Evolutionary conservation across 345 rosid species (phyloP), one percentile per base, ranked within the genome.

Genomic region (Cardamine occulta): DNA sequence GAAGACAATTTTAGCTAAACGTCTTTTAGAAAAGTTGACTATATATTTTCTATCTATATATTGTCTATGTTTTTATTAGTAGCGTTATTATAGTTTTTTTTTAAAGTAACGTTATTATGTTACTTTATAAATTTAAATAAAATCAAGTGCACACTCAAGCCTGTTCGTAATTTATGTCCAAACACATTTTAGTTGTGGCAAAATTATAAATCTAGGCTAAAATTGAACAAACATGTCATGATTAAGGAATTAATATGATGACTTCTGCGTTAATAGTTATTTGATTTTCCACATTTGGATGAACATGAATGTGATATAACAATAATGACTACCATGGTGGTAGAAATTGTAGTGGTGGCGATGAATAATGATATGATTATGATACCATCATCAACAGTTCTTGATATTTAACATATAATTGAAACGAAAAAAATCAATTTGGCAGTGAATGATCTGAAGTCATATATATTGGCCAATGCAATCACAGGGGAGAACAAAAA

Each of bases 321-420:
- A 64, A 73, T 55, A 39, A 55, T 66, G 21, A 45, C 12, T 6
- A 54, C 39, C 28, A 31, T 23, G 11, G 40, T 45, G 66, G 51
- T 65, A 29, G 57, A 44, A 40, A 55, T 21, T 64, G 51, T 32
- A 24, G 66, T 45, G 59, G 39, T 54, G 26, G 13, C 7, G 14
- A 42, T 63, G 8, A 54, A 54, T 29, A 21, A 55, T 54, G 17
- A 28, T 28, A 54, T 63, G 56, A 64, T 54, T 40, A 44, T 32
- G 48, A 55, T 64, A 35, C 64, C 71, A 74, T 32, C 70, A 74
- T 45, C 56, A 64, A 54, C 54, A 73, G 55, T 73, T 60, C 51
- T 15, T 26, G 13, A 52, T 29, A 49, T 37, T 34, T 49, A 49
- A 7, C 29, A 62, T 51, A 63, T 52, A 63, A 40, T 9, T 29